phyloP scores from a whole-genome alignment of 2,329 filamentous ascomycete genomes.

The Beauveria pseudobassiana region DNA sequence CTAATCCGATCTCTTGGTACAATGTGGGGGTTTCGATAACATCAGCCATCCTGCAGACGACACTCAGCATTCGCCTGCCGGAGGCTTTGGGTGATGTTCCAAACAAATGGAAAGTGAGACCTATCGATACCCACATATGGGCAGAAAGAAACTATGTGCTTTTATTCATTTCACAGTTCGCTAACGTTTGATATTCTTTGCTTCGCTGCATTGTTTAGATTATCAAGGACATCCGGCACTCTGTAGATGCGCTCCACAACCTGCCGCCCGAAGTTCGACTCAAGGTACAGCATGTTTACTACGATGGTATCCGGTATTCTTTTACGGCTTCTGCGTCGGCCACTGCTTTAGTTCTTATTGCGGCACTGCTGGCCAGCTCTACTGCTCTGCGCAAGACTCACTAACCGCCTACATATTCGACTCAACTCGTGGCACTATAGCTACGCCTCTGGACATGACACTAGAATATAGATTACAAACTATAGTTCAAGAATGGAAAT shows the following conservation, averaged over 20 bases:
- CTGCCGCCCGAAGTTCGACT: constrained; percentile 50
- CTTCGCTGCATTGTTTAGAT: constrained; percentile 31
- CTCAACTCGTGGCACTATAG: not conserved
- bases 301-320: constrained; percentile 47
- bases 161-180: not conserved
- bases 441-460: not conserved
- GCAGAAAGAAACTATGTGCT: not conserved
- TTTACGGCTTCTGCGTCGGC: constrained; percentile 48
- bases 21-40: constrained; percentile 57
- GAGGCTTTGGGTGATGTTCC: constrained; percentile 45
- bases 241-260: constrained; percentile 45
- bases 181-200: constrained; percentile 3
- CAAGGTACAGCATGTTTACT: constrained; percentile 50
- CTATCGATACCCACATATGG: not conserved
- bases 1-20: constrained; percentile 55
- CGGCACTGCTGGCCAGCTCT: constrained; percentile 24
- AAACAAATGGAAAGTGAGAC: constrained; percentile 49
- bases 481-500: not conserved
- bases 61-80: constrained; percentile 46
- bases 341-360: constrained; percentile 35
- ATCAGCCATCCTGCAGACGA: constrained; percentile 56
- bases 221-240: constrained; percentile 55
- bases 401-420: constrained; percentile 5
- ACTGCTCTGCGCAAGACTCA: constrained; percentile 25
- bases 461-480: not conserved